Conservation (phyloP, 2,329 filamentous ascomycete species). For the Fusarium sororula region DNA sequence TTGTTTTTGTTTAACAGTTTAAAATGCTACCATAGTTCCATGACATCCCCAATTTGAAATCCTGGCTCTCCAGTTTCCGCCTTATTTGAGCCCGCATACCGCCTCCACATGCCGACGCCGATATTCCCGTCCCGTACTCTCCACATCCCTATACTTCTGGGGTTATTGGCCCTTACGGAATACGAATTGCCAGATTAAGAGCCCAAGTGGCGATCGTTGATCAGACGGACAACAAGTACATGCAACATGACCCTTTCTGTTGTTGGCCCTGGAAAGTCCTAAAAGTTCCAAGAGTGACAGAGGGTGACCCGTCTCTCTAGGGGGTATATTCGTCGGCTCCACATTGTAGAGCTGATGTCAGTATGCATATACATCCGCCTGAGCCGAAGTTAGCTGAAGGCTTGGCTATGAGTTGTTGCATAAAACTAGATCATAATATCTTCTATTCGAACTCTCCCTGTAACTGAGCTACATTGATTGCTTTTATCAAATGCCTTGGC, state of each 20-base stretch:
- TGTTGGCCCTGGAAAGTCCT: no score
- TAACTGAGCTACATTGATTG: not conserved
- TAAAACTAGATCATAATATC: no score
- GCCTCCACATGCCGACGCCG: not conserved
- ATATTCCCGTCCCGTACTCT: not conserved
- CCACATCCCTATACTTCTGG: not conserved
- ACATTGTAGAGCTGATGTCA: not conserved
- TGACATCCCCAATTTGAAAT: not conserved
- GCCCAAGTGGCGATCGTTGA: not conserved
- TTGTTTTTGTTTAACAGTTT: accelerated
- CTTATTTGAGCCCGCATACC: not conserved
- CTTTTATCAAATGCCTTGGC: no score
- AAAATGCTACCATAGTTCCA: not conserved
- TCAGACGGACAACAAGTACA: no score
- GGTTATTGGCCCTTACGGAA: not conserved
- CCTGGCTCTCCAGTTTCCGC: not conserved
- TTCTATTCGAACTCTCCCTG: not conserved
- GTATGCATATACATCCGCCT: not conserved
- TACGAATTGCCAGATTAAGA: not conserved
- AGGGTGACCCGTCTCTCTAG: no score
- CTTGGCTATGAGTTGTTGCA: not conserved
- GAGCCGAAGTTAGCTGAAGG: not conserved
- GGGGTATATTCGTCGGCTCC: not conserved
- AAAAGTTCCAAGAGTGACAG: no score
- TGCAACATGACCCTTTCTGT: not conserved